Conservation (phyloP, 2,329 filamentous ascomycete species). For the Stenocarpella maydis region DNA sequence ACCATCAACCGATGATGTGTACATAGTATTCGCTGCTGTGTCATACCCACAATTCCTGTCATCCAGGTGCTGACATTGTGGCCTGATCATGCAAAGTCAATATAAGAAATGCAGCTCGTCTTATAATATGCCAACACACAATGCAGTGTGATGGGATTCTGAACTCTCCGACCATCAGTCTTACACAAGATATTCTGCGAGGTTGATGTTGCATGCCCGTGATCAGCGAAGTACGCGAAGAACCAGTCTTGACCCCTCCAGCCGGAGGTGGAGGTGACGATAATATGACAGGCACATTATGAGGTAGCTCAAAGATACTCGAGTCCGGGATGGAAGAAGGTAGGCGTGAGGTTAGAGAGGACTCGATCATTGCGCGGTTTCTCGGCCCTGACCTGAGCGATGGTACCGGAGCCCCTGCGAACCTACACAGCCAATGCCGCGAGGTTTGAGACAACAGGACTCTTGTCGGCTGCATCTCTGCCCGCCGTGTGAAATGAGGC, state of each 20-base stretch:
- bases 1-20: slow-evolving; percentile 16
- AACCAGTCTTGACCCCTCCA: slow-evolving; percentile 16
- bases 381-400: not conserved
- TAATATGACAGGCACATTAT: not conserved
- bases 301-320: slow-evolving; percentile 1
- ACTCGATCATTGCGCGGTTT: not conserved
- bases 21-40: slow-evolving; percentile 8
- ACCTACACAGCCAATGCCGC: too few relatives aligned
- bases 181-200: not conserved
- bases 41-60: slow-evolving; percentile 22
- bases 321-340: too few relatives aligned
- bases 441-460: not conserved
- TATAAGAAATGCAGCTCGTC: not conserved
- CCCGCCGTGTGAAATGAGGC: not conserved
- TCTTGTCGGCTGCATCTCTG: not conserved
- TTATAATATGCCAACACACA: not conserved
- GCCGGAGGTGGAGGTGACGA: slow-evolving; percentile 17
- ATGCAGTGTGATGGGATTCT: not conserved
- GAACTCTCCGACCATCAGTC: not conserved
- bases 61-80: slow-evolving; percentile 17
- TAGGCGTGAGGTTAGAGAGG: not conserved
- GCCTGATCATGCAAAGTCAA: slow-evolving; percentile 16
- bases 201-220: slow-evolving; percentile 13
- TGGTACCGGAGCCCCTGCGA: too few relatives aligned
- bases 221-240: slow-evolving; percentile 3